Evolutionary conservation across 192 early-diverging fungal species (phyloP), one percentile per base, ranked within the genome.

Genomic region (Rhizophagus prolifer): DNA sequence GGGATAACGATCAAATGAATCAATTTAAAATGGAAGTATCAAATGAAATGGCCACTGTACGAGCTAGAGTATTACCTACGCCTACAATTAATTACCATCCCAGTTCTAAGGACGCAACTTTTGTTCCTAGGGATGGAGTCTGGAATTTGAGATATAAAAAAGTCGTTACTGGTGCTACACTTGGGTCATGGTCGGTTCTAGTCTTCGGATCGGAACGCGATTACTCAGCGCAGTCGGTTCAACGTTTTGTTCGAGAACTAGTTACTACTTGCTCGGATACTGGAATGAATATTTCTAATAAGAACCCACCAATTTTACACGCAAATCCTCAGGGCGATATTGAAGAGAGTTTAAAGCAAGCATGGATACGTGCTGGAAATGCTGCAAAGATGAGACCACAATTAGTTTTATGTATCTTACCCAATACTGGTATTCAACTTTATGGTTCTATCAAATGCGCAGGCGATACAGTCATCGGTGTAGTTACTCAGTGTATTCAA

Each of bases 401-500:
- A 81, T 73, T 97, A 16, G 80, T 97, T 50, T 79, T 96, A 14
- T 94, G 94, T 76, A 82, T 97, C 47, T 80, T 97, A 72, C 92
- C 92, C 38, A 92, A 90, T 81, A 95, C 92, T 58, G 92, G 90
- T 72, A 87, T 91, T 61, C 88, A 90, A 21, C 79, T 95, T 13
- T 98, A 98, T 44, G 70, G 41, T 0, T 68, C 92, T 62, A 91
- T 96, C 82, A 98, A 98, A 87, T 88, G 95, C 30, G 88, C 94
- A 23, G 88, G 88, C 38, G 95, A 98, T 79, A 96, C 95, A 1
- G 91, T 94, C 28, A 88, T 97, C 71, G 95, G 95, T 41, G 82
- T 97, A 38, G 89, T 92, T 0, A 95, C 95, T 36, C 96, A 98
- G 85, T 98, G 96, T 81, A 89, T 98, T 74, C 95, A 94, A 76